These are phyloP conservation scores for Begonia loranthoides DNA, from an alignment of 306 rosid genomes.

Conservation along the genomic window DNA sequence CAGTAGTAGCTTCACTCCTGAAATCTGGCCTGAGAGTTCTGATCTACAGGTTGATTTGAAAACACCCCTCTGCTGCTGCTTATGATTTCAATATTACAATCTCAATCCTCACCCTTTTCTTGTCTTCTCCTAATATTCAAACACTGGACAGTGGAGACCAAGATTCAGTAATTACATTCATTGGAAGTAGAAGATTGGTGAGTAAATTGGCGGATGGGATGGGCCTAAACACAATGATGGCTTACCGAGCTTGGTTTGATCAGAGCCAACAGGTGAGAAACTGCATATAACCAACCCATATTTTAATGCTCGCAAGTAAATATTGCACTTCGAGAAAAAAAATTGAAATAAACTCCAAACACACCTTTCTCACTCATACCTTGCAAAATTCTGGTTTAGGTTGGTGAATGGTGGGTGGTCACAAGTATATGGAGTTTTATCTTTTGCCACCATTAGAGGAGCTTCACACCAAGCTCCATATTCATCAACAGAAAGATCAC, in stretches of 20 bases:
- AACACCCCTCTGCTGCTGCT: background rate
- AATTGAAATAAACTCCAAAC: too few relatives aligned
- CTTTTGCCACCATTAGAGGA: constrained; percentile 1
- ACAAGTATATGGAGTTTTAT: background rate
- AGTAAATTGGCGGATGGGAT: background rate
- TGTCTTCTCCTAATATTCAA: background rate
- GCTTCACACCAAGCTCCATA: background rate
- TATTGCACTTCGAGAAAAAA: too few relatives aligned
- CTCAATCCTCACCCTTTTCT: background rate
- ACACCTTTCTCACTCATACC: too few relatives aligned
- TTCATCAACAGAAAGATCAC: background rate
- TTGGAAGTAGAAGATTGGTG: constrained; percentile 10
- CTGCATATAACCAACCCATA: too few relatives aligned
- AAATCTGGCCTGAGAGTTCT: constrained; percentile 5
- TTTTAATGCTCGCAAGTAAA: too few relatives aligned
- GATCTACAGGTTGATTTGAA: background rate
- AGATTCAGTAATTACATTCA: constrained; percentile 4
- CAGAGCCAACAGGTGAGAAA: background rate
- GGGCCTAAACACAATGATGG: background rate
- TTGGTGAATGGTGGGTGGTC: constrained; percentile 3
- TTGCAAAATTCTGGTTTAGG: background rate
- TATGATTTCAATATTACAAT: background rate
- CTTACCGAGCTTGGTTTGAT: constrained; percentile 5
- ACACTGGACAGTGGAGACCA: constrained; percentile 7
- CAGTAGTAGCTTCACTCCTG: background rate